Base-by-base conservation (phyloP, 2,329 filamentous ascomycete species). In the Aureobasidium sp. region DNA sequence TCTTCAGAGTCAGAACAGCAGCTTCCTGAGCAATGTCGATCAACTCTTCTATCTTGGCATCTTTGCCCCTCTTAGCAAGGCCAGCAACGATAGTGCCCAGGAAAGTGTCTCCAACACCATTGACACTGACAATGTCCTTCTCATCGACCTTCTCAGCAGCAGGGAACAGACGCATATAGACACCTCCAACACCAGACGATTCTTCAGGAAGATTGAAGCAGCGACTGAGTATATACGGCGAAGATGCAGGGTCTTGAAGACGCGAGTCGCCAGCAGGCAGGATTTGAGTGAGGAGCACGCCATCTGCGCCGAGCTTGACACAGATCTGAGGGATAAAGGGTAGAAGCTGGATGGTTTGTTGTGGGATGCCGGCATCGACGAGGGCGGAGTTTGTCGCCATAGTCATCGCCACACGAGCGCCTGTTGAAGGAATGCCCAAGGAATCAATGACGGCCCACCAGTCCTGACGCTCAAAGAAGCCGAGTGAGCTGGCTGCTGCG, bases 21-120 rank as follows among this genome's bases (percentile, higher is more conserved):
- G 88, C 93, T 69, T 81, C 82, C 76, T 97, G 94, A 34, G 92
- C 93, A 39, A 94, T 75, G 62, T 86, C 80, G n/a, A 99, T 79
- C 61, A 94, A 73, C 51, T 87, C 81, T 64, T 85, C 82, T 15
- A 86, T 71, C 22, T 68, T 70, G 62, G 69, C 85, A 75, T 63
- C 83, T 71, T 64, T 72, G 20, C 48, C 68, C 65, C 51, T 67
- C 68, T 80, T 83, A 0, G 86, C 86, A 66, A 97, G 72, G 0
- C 89, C 90, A 1, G 91, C 88, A n/a, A 96, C 78, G 62, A 97
- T 68, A 15, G 91, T 88, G 0, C 93, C 94, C 9, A 95, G 79
- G 72, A 97, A 92, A 0, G 94, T 97, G 75, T 99, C 94, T 0
- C 94, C 94, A 2, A 91, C 91, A 0, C 93, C 94, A 72, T 97